These are phyloP conservation scores for Ceratobasidium sp. DNA, from an alignment of 1,284 basidiomycete genomes.

Conservation along the genomic window DNA sequence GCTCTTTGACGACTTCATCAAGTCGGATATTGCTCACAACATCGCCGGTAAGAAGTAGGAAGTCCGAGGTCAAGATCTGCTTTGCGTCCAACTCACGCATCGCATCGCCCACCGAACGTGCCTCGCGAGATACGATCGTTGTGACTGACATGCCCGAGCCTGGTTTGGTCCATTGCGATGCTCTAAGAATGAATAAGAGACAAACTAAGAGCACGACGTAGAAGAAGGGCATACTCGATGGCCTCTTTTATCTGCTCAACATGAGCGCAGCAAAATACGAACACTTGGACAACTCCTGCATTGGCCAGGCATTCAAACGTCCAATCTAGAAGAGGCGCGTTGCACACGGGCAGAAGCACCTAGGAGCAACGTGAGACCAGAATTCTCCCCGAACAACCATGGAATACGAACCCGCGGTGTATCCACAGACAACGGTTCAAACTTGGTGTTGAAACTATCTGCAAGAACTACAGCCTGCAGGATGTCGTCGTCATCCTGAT, in stretches of 20 bases:
- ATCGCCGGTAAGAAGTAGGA: conserved; percentile 93
- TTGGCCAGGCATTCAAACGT: conserved; percentile 93
- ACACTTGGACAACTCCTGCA: conserved; percentile 94
- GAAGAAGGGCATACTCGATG: conserved; percentile 63
- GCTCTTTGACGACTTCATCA: conserved; percentile 84
- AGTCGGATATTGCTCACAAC: conserved; percentile 94
- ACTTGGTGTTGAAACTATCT: conserved; percentile 93
- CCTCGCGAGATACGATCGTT: conserved; percentile 86
- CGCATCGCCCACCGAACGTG: conserved; percentile 92
- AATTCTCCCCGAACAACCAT: background rate
- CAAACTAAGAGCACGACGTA: conserved; percentile 19
- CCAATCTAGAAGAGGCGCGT: conserved; percentile 92
- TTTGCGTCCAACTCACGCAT: conserved; percentile 96
- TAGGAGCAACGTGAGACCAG: conserved; percentile 47
- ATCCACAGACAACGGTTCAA: conserved; percentile 83
- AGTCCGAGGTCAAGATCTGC: conserved; percentile 90
- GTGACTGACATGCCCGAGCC: conserved; percentile 83
- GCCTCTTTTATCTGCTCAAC: conserved; percentile 81
- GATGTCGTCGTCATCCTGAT: conserved; percentile 72
- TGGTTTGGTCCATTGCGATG: conserved; percentile 81
- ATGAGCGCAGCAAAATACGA: conserved; percentile 90
- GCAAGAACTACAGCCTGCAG: conserved; percentile 93
- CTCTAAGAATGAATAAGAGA: conserved; percentile 52
- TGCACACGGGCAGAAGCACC: conserved; percentile 94
- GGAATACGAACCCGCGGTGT: conserved; percentile 75